phyloP scores from a whole-genome alignment of 2,329 filamentous ascomycete species.

The Botrytis tulipae region DNA sequence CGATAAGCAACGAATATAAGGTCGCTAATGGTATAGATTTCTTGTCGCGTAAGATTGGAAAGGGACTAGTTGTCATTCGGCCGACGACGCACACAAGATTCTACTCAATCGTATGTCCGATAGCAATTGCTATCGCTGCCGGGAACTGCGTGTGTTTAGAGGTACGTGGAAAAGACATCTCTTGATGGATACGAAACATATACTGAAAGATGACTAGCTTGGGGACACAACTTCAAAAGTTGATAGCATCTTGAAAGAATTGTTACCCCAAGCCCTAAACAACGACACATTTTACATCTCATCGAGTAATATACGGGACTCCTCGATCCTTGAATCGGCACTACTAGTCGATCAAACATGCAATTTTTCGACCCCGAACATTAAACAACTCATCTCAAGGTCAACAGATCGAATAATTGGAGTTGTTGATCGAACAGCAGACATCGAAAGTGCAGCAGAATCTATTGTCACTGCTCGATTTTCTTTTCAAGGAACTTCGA shows the following conservation, averaged over 20 bases:
- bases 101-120: background rate
- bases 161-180: background rate
- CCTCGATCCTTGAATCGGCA: background rate
- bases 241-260: background rate
- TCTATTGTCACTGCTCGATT: background rate
- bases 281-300: background rate
- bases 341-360: background rate
- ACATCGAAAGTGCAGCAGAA: background rate
- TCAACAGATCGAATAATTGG: background rate
- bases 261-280: background rate
- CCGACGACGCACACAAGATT: background rate
- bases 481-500: background rate
- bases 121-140: background rate
- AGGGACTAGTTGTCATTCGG: background rate
- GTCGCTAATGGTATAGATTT: background rate
- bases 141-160: background rate
- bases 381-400: background rate
- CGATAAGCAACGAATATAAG: background rate
- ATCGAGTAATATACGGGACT: background rate
- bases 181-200: background rate
- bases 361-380: background rate
- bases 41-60: background rate
- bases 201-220: background rate
- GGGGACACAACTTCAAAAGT: background rate
- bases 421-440: background rate